Percentiles rank a stretch among this genome's conserved stretches.
phyloP scores from a whole-genome alignment of 345 rosid species.

The Gossypium ekmanianum region DNA sequence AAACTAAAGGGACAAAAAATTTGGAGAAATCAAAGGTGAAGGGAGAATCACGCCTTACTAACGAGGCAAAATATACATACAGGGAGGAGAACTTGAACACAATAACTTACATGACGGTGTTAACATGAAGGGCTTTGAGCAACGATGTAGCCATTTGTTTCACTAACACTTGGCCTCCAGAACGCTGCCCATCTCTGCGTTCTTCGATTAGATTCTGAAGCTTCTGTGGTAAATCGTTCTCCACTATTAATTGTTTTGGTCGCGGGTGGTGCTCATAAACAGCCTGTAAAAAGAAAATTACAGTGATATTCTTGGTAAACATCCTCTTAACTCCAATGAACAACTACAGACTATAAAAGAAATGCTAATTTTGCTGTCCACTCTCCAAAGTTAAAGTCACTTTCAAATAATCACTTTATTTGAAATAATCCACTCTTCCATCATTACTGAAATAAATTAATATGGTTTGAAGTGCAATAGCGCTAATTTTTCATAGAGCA shows the following conservation, averaged over 20 bases:
- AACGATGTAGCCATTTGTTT: conserved; percentile 98
- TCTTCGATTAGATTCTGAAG: conserved; percentile 88
- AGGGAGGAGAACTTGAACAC: not conserved
- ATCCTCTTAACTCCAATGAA: not conserved
- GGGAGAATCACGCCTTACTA: not conserved
- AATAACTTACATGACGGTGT: conserved; percentile 66
- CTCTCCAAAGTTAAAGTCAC: not conserved
- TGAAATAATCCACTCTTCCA: not conserved
- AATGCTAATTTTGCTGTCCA: not conserved
- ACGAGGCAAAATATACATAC: conserved; percentile 21
- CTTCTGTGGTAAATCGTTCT: conserved; percentile 84
- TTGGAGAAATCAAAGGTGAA: not conserved
- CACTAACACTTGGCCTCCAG: conserved; percentile 94
- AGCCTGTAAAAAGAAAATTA: conserved; percentile 43
- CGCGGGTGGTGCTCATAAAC: conserved; percentile 99
- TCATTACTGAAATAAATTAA: not conserved
- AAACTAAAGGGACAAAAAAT: not conserved
- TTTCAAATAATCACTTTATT: not conserved
- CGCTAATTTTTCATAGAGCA: not conserved
- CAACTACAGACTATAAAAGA: not conserved
- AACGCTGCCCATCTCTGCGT: conserved; percentile 88
- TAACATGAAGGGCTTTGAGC: conserved; percentile 91
- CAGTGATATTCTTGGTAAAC: not conserved
- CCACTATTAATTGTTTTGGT: conserved; percentile 94
- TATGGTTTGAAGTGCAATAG: not conserved